phyloP scores from a whole-genome alignment of 371 early-diverging fungal genomes.

The Cokeromyces recurvatus region DNA sequence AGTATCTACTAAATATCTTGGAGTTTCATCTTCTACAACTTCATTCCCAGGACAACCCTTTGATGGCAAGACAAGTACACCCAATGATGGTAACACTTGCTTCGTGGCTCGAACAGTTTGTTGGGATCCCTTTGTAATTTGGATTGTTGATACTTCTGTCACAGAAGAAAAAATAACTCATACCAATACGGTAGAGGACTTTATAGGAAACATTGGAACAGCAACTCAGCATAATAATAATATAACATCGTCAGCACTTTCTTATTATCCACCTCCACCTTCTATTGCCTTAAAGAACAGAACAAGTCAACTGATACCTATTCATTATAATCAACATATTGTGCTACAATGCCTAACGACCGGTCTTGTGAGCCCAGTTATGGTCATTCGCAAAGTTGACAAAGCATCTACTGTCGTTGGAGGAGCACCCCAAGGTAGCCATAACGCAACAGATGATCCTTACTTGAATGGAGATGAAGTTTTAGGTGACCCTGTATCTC shows the following conservation, averaged over 20 bases:
- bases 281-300: slow-evolving; percentile 53
- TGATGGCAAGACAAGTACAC: not conserved
- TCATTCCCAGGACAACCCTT: not conserved
- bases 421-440: slow-evolving; percentile 24
- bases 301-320: slow-evolving; percentile 48
- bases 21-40: slow-evolving; percentile 40
- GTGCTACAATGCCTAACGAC: slow-evolving; percentile 72
- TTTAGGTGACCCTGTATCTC: slow-evolving; percentile 71
- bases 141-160: slow-evolving; percentile 60
- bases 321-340: slow-evolving; percentile 73
- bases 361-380: slow-evolving; percentile 72
- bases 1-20: slow-evolving; percentile 72
- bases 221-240: slow-evolving; percentile 19
- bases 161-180: no score
- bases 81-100: slow-evolving; percentile 32
- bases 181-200: no score
- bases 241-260: slow-evolving; percentile 38
- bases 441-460: not conserved
- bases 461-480: slow-evolving; percentile 33
- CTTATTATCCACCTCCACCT: slow-evolving; percentile 58
- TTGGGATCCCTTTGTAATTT: slow-evolving; percentile 83
- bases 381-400: slow-evolving; percentile 77
- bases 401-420: slow-evolving; percentile 72
- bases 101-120: slow-evolving; percentile 67
- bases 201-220: no score